phyloP scores from a whole-genome alignment of 805 yeast genomes.

The Saccharomycopsis sp. region DNA sequence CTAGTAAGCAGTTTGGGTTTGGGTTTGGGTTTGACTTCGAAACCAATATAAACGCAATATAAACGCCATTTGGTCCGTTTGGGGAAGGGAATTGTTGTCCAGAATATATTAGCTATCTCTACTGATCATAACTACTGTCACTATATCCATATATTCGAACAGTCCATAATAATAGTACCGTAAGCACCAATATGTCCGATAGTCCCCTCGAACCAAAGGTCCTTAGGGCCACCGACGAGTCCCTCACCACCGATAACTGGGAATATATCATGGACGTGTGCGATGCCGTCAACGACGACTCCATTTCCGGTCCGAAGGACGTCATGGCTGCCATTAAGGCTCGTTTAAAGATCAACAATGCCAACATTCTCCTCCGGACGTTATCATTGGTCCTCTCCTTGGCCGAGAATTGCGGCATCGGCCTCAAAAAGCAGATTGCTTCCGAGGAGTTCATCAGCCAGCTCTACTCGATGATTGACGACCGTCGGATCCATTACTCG shows the following conservation, averaged over 20 bases:
- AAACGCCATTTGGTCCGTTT: no score
- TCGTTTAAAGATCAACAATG: conserved; percentile 47
- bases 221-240: conserved; percentile 54
- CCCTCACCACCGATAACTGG: conserved; percentile 64
- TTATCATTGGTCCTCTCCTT: conserved; percentile 48
- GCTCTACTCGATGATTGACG: conserved; percentile 44
- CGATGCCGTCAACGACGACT: conserved; percentile 53
- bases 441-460: conserved; percentile 43
- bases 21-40: no score
- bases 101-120: no score
- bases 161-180: no score
- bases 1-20: no score
- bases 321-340: conserved; percentile 41
- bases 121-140: no score
- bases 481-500: conserved; percentile 51
- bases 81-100: no score
- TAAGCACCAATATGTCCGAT: neutral
- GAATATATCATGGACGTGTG: conserved; percentile 55
- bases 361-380: conserved; percentile 59
- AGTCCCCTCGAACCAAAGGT: conserved; percentile 7
- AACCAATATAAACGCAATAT: no score
- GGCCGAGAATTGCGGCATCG: conserved; percentile 71
- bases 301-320: conserved; percentile 41
- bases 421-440: conserved; percentile 54
- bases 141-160: no score